These are phyloP conservation scores for Phialemonium atrogriseum DNA, from an alignment of 2,329 filamentous ascomycete genomes.

Conservation along the genomic window DNA sequence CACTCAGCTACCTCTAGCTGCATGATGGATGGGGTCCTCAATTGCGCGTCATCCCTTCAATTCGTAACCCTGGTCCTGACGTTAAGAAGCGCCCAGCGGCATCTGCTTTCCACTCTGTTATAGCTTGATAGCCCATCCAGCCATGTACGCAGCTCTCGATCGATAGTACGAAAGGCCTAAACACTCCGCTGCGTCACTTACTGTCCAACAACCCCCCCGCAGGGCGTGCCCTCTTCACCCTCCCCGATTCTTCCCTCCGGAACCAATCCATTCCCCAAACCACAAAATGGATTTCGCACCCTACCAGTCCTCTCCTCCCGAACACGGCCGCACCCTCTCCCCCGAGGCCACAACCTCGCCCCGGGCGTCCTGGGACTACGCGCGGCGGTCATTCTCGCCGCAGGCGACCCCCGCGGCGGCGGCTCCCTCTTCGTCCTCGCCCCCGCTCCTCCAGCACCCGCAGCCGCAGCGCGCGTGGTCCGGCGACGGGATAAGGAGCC, in stretches of 20 bases:
- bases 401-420: conserved; percentile 26
- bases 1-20: too few species aligned
- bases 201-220: too few species aligned
- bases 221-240: neutral
- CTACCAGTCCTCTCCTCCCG: conserved; percentile 88
- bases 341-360: conserved; percentile 46
- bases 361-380: conserved; percentile 49
- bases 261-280: neutral
- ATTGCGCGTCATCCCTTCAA: too few species aligned
- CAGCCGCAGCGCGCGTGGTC: conserved; percentile 51
- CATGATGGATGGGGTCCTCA: too few species aligned
- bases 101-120: too few species aligned
- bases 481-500: conserved; percentile 28
- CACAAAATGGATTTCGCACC: conserved; percentile 82
- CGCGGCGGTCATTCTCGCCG: conserved; percentile 44
- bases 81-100: too few species aligned
- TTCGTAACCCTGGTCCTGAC: too few species aligned
- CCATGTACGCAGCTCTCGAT: too few species aligned
- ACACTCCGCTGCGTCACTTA: too few species aligned
- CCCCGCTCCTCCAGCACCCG: conserved; percentile 40
- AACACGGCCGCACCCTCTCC: conserved; percentile 72
- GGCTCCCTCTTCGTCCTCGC: conserved; percentile 29
- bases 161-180: too few species aligned
- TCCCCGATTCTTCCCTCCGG: neutral
- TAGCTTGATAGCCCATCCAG: too few species aligned